Evolutionary conservation across 2,329 filamentous ascomycete species (phyloP).

Genomic region (Phoma sp.): DNA sequence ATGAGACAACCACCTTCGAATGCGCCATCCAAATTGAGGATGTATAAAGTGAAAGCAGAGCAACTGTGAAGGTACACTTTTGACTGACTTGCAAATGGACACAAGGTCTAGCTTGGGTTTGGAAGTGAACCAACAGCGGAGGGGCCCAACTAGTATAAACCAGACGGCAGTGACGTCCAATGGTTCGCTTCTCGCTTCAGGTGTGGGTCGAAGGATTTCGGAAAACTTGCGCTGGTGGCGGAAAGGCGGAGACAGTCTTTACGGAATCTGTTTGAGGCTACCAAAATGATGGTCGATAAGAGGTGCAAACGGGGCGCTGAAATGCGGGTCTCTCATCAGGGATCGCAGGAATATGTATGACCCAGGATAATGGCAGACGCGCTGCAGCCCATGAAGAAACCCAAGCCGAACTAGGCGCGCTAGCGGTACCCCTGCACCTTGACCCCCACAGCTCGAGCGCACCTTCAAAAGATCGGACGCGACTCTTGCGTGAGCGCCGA

Average conservation of each 20-base stretch:
- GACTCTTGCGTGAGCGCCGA: conserved; percentile 17
- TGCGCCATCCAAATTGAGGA: conserved; percentile 43
- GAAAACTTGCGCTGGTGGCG: conserved; percentile 16
- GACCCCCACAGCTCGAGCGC: conserved; percentile 30
- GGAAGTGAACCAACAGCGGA: conserved; percentile 1
- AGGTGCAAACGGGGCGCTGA: conserved; percentile 15
- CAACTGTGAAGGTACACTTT: not conserved
- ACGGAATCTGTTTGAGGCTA: conserved; percentile 2
- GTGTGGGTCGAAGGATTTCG: conserved; percentile 18
- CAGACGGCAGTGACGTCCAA: conserved; percentile 13
- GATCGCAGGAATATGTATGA: conserved; percentile 21
- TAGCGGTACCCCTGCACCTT: conserved; percentile 19
- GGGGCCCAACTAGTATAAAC: conserved; percentile 13
- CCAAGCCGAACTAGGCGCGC: conserved; percentile 2
- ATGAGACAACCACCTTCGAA: conserved; percentile 23
- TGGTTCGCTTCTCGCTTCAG: conserved; percentile 14
- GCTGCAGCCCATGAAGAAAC: conserved; percentile 7
- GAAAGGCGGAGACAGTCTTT: conserved; percentile 9
- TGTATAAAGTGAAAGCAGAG: not conserved
- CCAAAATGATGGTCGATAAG: conserved; percentile 12
- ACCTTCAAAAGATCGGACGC: conserved; percentile 33
- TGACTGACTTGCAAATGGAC: not conserved
- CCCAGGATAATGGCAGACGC: conserved; percentile 17
- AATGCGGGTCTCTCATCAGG: conserved; percentile 21
- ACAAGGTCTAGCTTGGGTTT: not conserved